Conservation (phyloP, 305 asterid genomes). For the Nicotiana rustica region DNA sequence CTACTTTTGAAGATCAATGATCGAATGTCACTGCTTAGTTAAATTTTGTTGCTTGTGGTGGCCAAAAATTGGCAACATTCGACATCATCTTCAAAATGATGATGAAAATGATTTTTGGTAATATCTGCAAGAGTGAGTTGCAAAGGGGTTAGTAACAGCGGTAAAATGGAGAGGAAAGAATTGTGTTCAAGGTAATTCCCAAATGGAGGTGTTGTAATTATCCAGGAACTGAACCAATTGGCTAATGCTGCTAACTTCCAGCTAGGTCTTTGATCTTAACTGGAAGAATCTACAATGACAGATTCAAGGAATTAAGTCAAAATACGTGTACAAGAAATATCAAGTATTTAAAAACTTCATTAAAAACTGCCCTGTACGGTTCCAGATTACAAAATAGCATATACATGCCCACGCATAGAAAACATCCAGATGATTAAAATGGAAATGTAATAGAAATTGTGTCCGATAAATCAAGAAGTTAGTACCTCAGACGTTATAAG, state of each 20-base stretch:
- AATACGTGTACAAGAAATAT: not conserved
- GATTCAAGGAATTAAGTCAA: not conserved
- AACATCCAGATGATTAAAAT: too few relatives aligned
- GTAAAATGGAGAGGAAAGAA: too few relatives aligned
- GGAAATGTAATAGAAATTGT: not conserved
- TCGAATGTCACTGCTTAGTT: too few relatives aligned
- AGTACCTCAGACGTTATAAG: constrained; percentile 96
- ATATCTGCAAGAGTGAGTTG: too few relatives aligned
- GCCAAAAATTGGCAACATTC: too few relatives aligned
- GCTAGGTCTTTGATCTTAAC: constrained; percentile 87
- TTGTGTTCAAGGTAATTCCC: too few relatives aligned
- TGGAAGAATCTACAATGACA: constrained; percentile 74
- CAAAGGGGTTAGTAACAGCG: too few relatives aligned
- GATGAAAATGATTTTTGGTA: too few relatives aligned
- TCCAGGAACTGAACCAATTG: constrained; percentile 52
- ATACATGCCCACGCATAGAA: not conserved
- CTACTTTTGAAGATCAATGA: too few relatives aligned
- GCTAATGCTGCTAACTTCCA: constrained; percentile 57
- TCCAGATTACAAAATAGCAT: too few relatives aligned
- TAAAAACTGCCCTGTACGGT: not conserved
- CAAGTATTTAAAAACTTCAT: not conserved
- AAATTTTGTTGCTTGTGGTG: too few relatives aligned
- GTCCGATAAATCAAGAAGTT: not conserved
- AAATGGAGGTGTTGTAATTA: constrained; percentile 70
- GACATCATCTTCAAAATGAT: too few relatives aligned